These are phyloP conservation scores for Trametes polyzona DNA, from an alignment of 1,284 basidiomycete genomes.

Conservation along the genomic window DNA sequence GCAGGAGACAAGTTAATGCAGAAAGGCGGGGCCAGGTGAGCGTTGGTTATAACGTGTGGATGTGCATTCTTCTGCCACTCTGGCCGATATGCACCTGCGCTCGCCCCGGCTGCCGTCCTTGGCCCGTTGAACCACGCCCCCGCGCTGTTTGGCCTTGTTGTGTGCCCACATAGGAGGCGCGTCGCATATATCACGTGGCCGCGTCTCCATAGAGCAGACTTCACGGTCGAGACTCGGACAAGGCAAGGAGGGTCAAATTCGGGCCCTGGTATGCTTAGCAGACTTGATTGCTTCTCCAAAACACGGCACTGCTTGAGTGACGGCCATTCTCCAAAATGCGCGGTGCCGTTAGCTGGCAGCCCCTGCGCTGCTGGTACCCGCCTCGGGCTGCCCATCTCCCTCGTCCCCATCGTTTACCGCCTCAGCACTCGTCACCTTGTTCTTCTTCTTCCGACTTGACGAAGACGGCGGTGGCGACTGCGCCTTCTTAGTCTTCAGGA, in stretches of 20 bases:
- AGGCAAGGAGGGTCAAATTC: no score
- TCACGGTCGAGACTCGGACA: not conserved
- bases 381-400: conserved; percentile 24
- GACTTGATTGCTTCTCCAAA: no score
- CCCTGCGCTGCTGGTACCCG: conserved; percentile 15
- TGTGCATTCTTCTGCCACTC: conserved; percentile 9
- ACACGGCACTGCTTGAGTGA: no score
- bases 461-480: conserved; percentile 48
- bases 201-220: conserved; percentile 1
- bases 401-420: conserved; percentile 46
- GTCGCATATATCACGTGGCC: conserved; percentile 15
- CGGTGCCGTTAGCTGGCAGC: not conserved
- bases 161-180: conserved; percentile 14
- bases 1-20: not conserved
- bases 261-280: no score
- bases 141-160: conserved; percentile 16
- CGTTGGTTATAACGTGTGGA: not conserved
- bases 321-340: no score
- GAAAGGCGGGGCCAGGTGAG: not conserved
- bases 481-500: conserved; percentile 70
- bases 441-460: conserved; percentile 43
- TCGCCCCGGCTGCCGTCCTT: no score
- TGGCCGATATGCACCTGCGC: not conserved
- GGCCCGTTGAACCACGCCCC: not conserved
- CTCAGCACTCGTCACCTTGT: conserved; percentile 57